phyloP scores from a whole-genome alignment of 306 rosid genomes.

The Lathyrus sativus region DNA sequence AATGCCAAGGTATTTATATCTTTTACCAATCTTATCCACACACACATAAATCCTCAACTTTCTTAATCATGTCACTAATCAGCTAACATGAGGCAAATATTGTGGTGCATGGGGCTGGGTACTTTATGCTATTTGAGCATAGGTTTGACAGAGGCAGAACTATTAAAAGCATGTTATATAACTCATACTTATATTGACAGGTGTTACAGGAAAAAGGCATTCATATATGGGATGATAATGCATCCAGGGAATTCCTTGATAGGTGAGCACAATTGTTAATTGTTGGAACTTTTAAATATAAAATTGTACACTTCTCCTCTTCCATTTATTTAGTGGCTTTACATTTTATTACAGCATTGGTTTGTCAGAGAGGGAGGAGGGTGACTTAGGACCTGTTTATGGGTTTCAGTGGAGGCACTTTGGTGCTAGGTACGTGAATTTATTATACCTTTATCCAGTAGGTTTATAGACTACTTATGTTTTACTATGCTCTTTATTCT shows the following conservation, averaged over 20 bases:
- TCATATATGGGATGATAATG: constrained; percentile 97
- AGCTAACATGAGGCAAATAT: constrained; percentile 18
- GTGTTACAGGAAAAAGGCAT: constrained; percentile 86
- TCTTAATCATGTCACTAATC: background rate
- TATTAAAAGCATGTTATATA: constrained; percentile 31
- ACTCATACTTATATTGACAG: constrained; percentile 45
- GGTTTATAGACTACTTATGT: constrained; percentile 16
- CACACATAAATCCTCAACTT: background rate
- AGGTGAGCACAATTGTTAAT: constrained; percentile 56
- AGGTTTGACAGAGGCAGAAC: constrained; percentile 8
- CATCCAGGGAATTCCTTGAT: constrained; percentile 91
- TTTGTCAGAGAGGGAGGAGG: constrained; percentile 86
- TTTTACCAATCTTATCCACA: constrained; percentile 12
- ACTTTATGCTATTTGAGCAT: constrained; percentile 21
- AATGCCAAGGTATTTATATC: constrained; percentile 76
- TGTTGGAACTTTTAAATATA: constrained; percentile 6
- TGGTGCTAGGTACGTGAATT: constrained; percentile 79
- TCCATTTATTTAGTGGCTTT: constrained; percentile 36
- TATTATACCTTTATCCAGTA: constrained; percentile 16
- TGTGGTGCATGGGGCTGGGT: background rate
- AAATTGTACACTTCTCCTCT: constrained; percentile 16
- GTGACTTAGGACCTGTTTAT: constrained; percentile 96
- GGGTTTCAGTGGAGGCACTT: constrained; percentile 99
- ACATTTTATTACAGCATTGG: constrained; percentile 62
- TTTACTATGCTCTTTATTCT: constrained; percentile 1